Conservation (phyloP, 2,329 filamentous ascomycete genomes). For the Fusarium compactum region DNA sequence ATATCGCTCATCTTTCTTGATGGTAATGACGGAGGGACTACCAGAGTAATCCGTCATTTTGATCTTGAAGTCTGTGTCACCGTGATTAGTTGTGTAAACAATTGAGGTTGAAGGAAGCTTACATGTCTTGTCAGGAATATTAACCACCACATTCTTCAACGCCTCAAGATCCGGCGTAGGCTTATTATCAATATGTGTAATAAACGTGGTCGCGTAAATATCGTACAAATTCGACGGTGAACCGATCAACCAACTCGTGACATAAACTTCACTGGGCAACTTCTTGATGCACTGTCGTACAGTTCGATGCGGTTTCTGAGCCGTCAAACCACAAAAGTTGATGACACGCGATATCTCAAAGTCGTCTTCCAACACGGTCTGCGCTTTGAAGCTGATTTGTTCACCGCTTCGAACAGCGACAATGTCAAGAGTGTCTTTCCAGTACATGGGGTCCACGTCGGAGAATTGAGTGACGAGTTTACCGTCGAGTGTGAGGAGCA, state of each 20-base stretch:
- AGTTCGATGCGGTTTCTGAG: conserved; percentile 94
- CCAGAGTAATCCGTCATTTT: conserved; percentile 98
- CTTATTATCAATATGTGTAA: conserved; percentile 92
- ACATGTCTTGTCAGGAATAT: conserved; percentile 95
- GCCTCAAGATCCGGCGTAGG: conserved; percentile 83
- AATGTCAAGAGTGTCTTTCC: conserved; percentile 83
- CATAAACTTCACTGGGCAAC: conserved; percentile 96
- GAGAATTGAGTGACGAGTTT: conserved; percentile 92
- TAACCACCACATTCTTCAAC: conserved; percentile 84
- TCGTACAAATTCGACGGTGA: conserved; percentile 90
- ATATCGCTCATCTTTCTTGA: conserved; percentile 99
- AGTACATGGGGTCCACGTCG: conserved; percentile 97
- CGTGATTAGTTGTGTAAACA: background rate
- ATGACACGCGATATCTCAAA: conserved; percentile 93
- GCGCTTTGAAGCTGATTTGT: conserved; percentile 80
- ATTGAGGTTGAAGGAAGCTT: background rate
- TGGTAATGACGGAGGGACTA: conserved; percentile 96
- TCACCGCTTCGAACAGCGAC: conserved; percentile 88
- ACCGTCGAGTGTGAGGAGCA: conserved; percentile 89
- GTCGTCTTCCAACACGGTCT: conserved; percentile 88
- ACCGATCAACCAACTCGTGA: conserved; percentile 84
- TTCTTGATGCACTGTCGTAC: conserved; percentile 97
- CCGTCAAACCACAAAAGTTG: conserved; percentile 92
- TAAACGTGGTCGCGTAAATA: conserved; percentile 95
- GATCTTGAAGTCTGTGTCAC: conserved; percentile 83